Conservation (phyloP, 495 filamentous ascomycete genomes). For the Penicillium herquei region DNA sequence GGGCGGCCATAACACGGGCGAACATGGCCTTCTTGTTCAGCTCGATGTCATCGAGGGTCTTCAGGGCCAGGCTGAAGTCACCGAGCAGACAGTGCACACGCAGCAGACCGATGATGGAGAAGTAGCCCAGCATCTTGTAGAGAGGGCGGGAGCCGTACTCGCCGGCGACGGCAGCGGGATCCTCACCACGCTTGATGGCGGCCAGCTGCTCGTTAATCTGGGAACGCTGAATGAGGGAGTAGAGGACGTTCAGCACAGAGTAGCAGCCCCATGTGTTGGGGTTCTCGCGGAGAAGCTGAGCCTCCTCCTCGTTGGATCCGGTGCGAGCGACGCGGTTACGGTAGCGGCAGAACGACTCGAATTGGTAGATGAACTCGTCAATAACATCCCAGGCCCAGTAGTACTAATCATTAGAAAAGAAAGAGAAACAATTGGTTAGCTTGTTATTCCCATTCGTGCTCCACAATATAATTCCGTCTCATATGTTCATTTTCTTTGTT, state of each 20-base stretch:
- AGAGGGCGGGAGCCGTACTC: slow-evolving; percentile 91
- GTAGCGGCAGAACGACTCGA: slow-evolving; percentile 98
- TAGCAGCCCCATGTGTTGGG: slow-evolving; percentile 99
- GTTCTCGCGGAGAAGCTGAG: slow-evolving; percentile 86
- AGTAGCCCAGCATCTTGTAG: slow-evolving; percentile 98
- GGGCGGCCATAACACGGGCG: slow-evolving; percentile 97
- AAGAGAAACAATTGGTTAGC: slow-evolving; percentile 6
- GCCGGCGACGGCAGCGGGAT: slow-evolving; percentile 77
- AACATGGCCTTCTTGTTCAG: slow-evolving; percentile 99
- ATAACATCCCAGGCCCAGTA: slow-evolving; percentile 99
- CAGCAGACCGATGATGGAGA: slow-evolving; percentile 95
- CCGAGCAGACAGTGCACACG: slow-evolving; percentile 95
- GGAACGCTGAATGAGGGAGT: slow-evolving; percentile 96
- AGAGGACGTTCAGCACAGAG: slow-evolving; percentile 97
- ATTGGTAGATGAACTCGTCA: slow-evolving; percentile 99
- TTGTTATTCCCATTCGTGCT: neutral
- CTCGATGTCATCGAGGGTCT: slow-evolving; percentile 98
- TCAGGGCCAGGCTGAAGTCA: slow-evolving; percentile 96
- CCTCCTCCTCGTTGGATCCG: slow-evolving; percentile 83
- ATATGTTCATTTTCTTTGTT: slow-evolving; percentile 15
- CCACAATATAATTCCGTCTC: slow-evolving; percentile 11
- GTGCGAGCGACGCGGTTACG: slow-evolving; percentile 86
- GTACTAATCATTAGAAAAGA: slow-evolving; percentile 57
- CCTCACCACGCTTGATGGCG: slow-evolving; percentile 91
- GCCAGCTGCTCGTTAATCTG: slow-evolving; percentile 96